Evolutionary conservation across 768 basidiomycete species (phyloP), one percentile per base, ranked within the genome.

Genomic region (Tulasnella sp.): DNA sequence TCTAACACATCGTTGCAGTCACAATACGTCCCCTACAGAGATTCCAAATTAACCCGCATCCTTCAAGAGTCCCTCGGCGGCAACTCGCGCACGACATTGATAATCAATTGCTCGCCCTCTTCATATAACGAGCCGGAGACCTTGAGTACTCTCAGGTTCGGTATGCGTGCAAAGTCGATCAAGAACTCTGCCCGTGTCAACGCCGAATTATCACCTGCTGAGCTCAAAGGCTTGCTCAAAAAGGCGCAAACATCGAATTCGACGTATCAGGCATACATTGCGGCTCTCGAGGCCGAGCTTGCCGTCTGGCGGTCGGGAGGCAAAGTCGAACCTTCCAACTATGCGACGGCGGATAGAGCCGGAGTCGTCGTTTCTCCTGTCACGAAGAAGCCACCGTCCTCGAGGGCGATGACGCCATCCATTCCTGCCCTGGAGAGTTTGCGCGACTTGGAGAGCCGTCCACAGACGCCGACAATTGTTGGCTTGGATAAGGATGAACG

Each of bases 81-180:
- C 67, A 91, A 92, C 71, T 92, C 90, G 15, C 80, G 89, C 32
- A 89, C 88, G 34, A 99, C 96, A 0, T 81, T 98, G n/a, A 93
- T 99, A 65, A 99, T 99, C 72, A 99, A 98, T 71, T 98, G 96
- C 67, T 99, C 96, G 15, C 96, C 96, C 15, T 93, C 91, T 1
- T 83, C 88, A 0, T 99, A 92, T 73, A 99, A 99, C 66, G 96
- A 98, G 69, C 75, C 88, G 2, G 96, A 99, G 70, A 99, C 96
- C 0, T 75, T 99, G 32, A 86, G 85, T 2, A 99, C 96, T 3
- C 80, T 99, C n/a, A 85, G 96, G 23, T 99, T 99, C 69, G 96
- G 96, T 75, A 98, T 98, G 68, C 89, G 96, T 62, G 94, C 96
- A n/a, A 99, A 99, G 72, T 88, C 89, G n/a, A 99, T 99, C 81